phyloP scores from a whole-genome alignment of 2,329 filamentous ascomycete species.

The Claviceps humidiphila region DNA sequence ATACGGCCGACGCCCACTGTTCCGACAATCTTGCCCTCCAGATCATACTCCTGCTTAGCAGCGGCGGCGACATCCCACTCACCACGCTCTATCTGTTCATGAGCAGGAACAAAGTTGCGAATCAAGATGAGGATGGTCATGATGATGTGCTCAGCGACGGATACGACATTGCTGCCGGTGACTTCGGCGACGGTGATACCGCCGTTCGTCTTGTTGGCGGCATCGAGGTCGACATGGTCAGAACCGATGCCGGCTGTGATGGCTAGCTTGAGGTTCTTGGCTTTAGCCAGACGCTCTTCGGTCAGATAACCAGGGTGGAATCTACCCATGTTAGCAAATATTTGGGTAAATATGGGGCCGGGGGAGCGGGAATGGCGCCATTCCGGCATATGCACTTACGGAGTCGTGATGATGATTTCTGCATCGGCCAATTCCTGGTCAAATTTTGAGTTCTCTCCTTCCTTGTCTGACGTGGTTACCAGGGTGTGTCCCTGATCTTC shows the following conservation, averaged over 20 bases:
- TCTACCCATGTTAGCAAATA: conserved; percentile 27
- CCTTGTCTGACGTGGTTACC: conserved; percentile 95
- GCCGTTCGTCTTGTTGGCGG: conserved; percentile 96
- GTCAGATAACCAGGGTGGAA: conserved; percentile 99
- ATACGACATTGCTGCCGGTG: conserved; percentile 95
- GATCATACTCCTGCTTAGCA: conserved; percentile 96
- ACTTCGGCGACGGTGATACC: conserved; percentile 96
- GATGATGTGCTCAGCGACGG: conserved; percentile 95
- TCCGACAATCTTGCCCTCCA: conserved; percentile 94
- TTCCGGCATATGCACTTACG: conserved; percentile 37
- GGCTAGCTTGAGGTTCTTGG: conserved; percentile 97
- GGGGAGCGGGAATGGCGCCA: too few relatives aligned
- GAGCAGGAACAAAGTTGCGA: conserved; percentile 96
- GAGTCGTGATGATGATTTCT: conserved; percentile 97
- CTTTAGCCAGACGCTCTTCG: conserved; percentile 88
- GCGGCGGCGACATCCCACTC: conserved; percentile 94
- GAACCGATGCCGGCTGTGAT: conserved; percentile 96
- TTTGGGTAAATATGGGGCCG: not conserved
- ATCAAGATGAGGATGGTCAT: conserved; percentile 96
- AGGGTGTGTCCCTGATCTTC: conserved; percentile 95
- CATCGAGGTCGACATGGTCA: conserved; percentile 94
- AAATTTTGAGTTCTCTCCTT: conserved; percentile 82
- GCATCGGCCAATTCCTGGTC: conserved; percentile 93
- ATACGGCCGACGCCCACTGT: conserved; percentile 97
- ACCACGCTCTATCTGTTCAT: conserved; percentile 79